Evolutionary conservation across 305 asterid genomes (phyloP), one percentile per base, ranked within the genome.

Genomic region (Andrographis paniculata): DNA sequence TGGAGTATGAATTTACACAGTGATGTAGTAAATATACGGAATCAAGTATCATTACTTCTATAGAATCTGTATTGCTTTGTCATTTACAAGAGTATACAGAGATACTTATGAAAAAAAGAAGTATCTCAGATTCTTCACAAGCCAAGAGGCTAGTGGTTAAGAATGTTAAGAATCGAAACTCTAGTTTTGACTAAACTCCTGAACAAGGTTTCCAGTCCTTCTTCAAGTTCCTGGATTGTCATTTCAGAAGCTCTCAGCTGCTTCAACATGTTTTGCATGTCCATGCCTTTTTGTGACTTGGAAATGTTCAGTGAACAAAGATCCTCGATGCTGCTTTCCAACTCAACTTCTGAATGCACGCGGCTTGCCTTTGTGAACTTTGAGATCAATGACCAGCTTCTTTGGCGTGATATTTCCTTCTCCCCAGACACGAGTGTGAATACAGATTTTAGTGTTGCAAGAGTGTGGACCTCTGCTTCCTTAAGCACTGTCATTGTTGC

Each of bases 371-470:
- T 58, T 1, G 36, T 4, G 11, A 67, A 17, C 38, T 52, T 68
- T 7, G 82, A 52, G 16, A 75, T 17, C 8, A 14, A 37, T 24
- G 42, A 13, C 42, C 42, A 37, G 20, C 62, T 28, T 30, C 39
- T 70, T 50, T 56, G 36, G 37, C 30, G 56, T 40, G 74, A 63
- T 42, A 22, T 51, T 16, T 33, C 46, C 14, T 56, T 60, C 18
- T 55, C 58, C 7, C 53, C 37, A 0, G 64, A 67, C 19, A 64
- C 0, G 9, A 52, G 14, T 10, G 33, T 33, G 11, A 59, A 39
- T 46, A 67, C 50, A 1, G 42, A 37, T 9, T 37, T 37, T 12
- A 37, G 17, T 5, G 14, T 12, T 14, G 17, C 14, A 12, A 13
- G 12, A 37, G 3, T 17, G 14, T 13, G 6, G 0, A 5, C 42